Evolutionary conservation across 2,329 filamentous ascomycete species (phyloP).

Genomic region (Trichoderma cornu-damae): DNA sequence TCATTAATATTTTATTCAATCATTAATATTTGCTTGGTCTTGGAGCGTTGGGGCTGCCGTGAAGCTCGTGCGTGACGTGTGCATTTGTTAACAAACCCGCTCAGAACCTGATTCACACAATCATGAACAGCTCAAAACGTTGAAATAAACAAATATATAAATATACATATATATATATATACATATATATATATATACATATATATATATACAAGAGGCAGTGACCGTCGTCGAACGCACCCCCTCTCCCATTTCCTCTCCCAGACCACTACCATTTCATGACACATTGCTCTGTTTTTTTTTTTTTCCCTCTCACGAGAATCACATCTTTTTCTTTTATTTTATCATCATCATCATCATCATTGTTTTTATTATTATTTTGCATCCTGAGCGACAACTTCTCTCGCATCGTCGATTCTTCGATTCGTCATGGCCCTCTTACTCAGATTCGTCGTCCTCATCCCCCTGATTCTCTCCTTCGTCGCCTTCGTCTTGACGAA

Average conservation of each 20-base stretch:
- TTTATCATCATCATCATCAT: no score
- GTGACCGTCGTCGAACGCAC: no score
- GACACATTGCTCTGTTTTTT: background rate
- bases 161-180: no score
- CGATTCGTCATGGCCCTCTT: constrained; percentile 22
- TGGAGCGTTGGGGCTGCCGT: background rate
- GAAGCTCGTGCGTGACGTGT: background rate
- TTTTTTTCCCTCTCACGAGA: background rate
- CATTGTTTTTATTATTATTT: no score
- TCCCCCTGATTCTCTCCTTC: constrained; percentile 36
- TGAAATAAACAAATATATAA: no score
- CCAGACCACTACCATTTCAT: background rate
- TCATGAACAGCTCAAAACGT: background rate
- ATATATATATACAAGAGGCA: no score
- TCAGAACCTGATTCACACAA: constrained; percentile 10
- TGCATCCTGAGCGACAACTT: constrained; percentile 7
- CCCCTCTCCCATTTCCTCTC: background rate
- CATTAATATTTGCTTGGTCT: no score
- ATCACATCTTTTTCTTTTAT: no score
- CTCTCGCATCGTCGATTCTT: background rate
- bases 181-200: no score
- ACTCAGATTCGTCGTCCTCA: constrained; percentile 29
- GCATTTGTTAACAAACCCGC: background rate
- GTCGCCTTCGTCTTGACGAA: constrained; percentile 37
- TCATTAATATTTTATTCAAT: no score